A percentile compares a stretch with the other conserved stretches of the same genome.
phyloP scores from a whole-genome alignment of 1,284 basidiomycete species.

The Macrocystidia cucumis region DNA sequence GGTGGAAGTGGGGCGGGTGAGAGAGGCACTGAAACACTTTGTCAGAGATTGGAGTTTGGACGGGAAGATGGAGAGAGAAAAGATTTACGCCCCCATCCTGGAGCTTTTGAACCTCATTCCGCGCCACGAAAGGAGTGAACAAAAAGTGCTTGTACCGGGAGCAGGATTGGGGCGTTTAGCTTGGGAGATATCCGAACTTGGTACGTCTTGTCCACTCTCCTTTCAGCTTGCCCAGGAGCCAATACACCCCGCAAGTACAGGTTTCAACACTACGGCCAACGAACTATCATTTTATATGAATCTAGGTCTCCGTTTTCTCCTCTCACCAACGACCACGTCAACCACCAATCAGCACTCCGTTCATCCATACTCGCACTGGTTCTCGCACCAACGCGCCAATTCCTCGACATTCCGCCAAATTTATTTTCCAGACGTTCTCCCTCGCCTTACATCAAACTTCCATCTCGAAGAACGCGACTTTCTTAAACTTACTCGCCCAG shows the following conservation, averaged over 20 bases:
- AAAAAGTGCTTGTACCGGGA: slow-evolving; percentile 53
- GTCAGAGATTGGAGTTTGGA: slow-evolving; percentile 61
- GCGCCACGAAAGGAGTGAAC: slow-evolving; percentile 17
- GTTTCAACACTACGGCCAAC: slow-evolving; percentile 48
- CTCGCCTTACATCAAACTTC: slow-evolving; percentile 34
- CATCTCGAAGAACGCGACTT: slow-evolving; percentile 47
- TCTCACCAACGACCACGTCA: slow-evolving; percentile 36
- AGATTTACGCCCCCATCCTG: slow-evolving; percentile 48
- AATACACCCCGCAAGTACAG: too few species aligned
- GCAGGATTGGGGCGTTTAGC: slow-evolving; percentile 55
- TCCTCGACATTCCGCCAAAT: slow-evolving; percentile 41
- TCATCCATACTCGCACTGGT: slow-evolving; percentile 58
- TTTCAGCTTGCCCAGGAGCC: too few species aligned
- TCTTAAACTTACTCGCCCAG: slow-evolving; percentile 28
- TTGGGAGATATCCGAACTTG: slow-evolving; percentile 57
- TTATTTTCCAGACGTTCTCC: slow-evolving; percentile 52
- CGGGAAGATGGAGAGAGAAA: slow-evolving; percentile 40
- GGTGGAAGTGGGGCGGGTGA: slow-evolving; percentile 38
- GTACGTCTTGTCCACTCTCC: slow-evolving; percentile 21
- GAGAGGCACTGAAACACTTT: slow-evolving; percentile 58
- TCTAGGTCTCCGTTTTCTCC: slow-evolving; percentile 46
- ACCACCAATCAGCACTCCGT: slow-evolving; percentile 37
- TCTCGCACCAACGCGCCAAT: slow-evolving; percentile 55
- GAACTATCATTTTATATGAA: slow-evolving; percentile 62
- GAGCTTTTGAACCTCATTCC: slow-evolving; percentile 29